These are phyloP conservation scores for Chaetomium cochliodes DNA, from an alignment of 495 filamentous ascomycete genomes.

Conservation along the genomic window DNA sequence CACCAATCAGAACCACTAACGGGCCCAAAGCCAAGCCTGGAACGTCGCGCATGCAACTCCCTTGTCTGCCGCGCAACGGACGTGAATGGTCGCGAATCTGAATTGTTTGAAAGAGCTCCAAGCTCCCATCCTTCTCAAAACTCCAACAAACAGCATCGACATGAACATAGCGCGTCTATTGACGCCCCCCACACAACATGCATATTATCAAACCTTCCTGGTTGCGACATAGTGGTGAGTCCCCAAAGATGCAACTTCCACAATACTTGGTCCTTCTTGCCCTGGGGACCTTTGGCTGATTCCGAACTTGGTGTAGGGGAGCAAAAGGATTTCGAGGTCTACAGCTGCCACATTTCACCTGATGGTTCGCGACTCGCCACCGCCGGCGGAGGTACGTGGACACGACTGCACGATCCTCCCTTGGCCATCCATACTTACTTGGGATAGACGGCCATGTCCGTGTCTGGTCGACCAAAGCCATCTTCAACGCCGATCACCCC, in stretches of 20 bases:
- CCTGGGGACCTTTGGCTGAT: conserved; percentile 24
- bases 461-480: conserved; percentile 94
- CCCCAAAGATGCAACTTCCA: conserved; percentile 3
- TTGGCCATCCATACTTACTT: conserved; percentile 15
- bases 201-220: conserved; percentile 90
- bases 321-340: conserved; percentile 95
- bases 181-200: conserved; percentile 48
- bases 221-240: conserved; percentile 84
- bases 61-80: conserved; percentile 20
- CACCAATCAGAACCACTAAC: neutral
- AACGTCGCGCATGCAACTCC: conserved; percentile 1
- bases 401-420: neutral
- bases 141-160: conserved; percentile 25
- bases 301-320: conserved; percentile 58
- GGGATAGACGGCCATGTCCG: conserved; percentile 82
- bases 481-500: conserved; percentile 71
- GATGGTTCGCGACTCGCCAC: conserved; percentile 90
- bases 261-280: neutral
- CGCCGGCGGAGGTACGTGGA: conserved; percentile 73
- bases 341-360: conserved; percentile 93
- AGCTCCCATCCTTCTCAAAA: conserved; percentile 9
- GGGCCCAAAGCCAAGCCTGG: neutral
- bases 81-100: conserved; percentile 11
- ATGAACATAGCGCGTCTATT: conserved; percentile 31
- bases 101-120: conserved; percentile 1